Evolutionary conservation across 2,329 filamentous ascomycete species (phyloP), one percentile per base, ranked within the genome.

Genomic region (Fusarium devonianum): DNA sequence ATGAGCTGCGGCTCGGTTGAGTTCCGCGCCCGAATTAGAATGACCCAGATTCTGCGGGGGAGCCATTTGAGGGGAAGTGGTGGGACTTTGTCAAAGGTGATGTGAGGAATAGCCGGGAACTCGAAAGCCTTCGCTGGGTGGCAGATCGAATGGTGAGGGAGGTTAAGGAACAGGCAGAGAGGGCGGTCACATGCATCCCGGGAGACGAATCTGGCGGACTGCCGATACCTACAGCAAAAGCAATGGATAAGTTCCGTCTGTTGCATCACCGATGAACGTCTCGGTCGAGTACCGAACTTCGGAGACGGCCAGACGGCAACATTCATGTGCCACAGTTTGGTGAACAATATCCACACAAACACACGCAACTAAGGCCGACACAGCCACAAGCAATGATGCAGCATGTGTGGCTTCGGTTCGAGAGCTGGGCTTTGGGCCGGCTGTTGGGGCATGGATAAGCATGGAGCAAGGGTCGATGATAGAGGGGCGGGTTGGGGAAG

Each of bases 241-340:
- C 16, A 4, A 40, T 51, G 47, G 46, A 33, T 49, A 60, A 49
- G 40, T 56, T 52, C 38, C 44, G 42, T 54, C 26, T 22, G 32
- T 52, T 49, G 47, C 38, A 52, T 49, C 49, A 51, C 36, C 29
- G 34, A 47, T 43, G 35, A 38, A 35, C 33, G 34, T 65, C 57
- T 65, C 62, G 57, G 62, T 63, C 57, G 49, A 65, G 55, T 62
- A 37, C 57, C 62, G 57, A 65, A 56, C n/a, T n/a, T n/a, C n/a
- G n/a, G 38, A 36, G 34, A 49, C 59, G 59, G 61, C 39, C 43
- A 57, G 44, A 32, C 30, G 59, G 47, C 46, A 46, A 22, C 21
- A 22, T 39, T 23, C 22, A 21, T 28, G 35, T 36, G 46, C 21
- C 17, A 22, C 23, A 26, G 7, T 26, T n/a, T 19, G 10, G 4